Percentiles rank a stretch among this genome's conserved stretches.
phyloP scores from a whole-genome alignment of 2,329 filamentous ascomycete species.

The Penicillium sp. region DNA sequence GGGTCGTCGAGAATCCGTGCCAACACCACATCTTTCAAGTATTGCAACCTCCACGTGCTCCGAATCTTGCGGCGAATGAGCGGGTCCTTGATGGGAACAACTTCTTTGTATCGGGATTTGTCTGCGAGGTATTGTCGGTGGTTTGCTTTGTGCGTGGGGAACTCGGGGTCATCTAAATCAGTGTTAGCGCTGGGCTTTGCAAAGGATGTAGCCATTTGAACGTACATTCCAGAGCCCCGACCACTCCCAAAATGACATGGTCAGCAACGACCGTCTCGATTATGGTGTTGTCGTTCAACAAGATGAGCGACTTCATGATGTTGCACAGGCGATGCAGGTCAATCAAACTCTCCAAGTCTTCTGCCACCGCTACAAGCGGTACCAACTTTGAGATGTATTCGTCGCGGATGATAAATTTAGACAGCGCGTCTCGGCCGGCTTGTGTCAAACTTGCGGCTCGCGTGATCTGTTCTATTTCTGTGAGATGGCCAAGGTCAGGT shows the following conservation, averaged over 20 bases:
- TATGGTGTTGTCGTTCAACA: slow-evolving; percentile 91
- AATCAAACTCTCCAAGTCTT: slow-evolving; percentile 82
- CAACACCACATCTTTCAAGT: slow-evolving; percentile 96
- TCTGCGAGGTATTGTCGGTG: slow-evolving; percentile 91
- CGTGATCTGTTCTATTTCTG: slow-evolving; percentile 83
- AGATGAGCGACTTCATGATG: slow-evolving; percentile 94
- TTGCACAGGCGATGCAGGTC: slow-evolving; percentile 93
- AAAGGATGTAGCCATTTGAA: slow-evolving; percentile 3
- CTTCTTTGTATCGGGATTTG: slow-evolving; percentile 90
- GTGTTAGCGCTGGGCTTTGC: not conserved
- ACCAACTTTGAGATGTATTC: slow-evolving; percentile 87
- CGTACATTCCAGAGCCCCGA: slow-evolving; percentile 86
- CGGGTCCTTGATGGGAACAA: slow-evolving; percentile 85
- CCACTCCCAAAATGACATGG: slow-evolving; percentile 83
- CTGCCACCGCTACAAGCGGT: slow-evolving; percentile 81
- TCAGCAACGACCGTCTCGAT: slow-evolving; percentile 94
- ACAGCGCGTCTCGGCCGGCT: slow-evolving; percentile 78
- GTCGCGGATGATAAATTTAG: slow-evolving; percentile 81
- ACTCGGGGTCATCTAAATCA: slow-evolving; percentile 79
- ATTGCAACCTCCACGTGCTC: slow-evolving; percentile 92
- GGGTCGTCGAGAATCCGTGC: slow-evolving; percentile 95
- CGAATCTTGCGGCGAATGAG: slow-evolving; percentile 87
- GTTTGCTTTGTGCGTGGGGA: slow-evolving; percentile 95
- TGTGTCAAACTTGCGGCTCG: slow-evolving; percentile 73
- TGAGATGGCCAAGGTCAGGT: slow-evolving; percentile 78